These are phyloP conservation scores for Aspergillus sp. DNA, from an alignment of 2,329 filamentous ascomycete species.

Conservation along the genomic window DNA sequence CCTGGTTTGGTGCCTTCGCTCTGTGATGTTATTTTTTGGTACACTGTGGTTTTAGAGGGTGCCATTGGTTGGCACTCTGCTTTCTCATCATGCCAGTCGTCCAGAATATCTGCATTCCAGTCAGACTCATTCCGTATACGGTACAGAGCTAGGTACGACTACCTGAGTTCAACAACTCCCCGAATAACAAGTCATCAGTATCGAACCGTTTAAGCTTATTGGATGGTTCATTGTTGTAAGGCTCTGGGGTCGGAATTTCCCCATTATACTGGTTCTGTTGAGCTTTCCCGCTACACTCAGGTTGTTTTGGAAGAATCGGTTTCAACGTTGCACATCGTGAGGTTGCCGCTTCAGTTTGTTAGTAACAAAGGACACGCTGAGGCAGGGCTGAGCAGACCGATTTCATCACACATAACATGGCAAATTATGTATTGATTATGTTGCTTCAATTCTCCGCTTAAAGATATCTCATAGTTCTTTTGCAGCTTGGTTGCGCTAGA, in stretches of 20 bases:
- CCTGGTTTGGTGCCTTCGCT: slow-evolving; percentile 10
- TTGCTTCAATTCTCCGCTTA: slow-evolving; percentile 57
- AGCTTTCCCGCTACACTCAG: not conserved
- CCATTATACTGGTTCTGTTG: not conserved
- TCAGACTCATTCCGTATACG: not conserved
- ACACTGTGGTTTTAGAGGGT: not conserved
- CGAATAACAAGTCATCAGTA: slow-evolving; percentile 54
- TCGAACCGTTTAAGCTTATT: slow-evolving; percentile 50
- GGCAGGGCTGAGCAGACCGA: slow-evolving; percentile 52
- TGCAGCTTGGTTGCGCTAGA: slow-evolving; percentile 63
- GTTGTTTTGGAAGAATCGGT: slow-evolving; percentile 45
- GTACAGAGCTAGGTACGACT: not conserved
- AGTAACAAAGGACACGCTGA: slow-evolving; percentile 1
- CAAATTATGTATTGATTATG: slow-evolving; percentile 62
- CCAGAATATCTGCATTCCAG: not conserved
- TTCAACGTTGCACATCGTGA: slow-evolving; percentile 54
- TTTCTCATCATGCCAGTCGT: not conserved
- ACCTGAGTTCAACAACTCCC: slow-evolving; percentile 51
- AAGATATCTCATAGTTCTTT: slow-evolving; percentile 60
- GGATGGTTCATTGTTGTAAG: slow-evolving; percentile 18
- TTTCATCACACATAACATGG: slow-evolving; percentile 79
- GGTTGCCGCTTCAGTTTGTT: slow-evolving; percentile 52
- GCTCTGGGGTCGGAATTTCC: not conserved
- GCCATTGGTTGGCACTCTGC: not conserved
- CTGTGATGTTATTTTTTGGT: slow-evolving; percentile 6